phyloP scores from a whole-genome alignment of 1,284 basidiomycete species.

The Lentinus polychrous region DNA sequence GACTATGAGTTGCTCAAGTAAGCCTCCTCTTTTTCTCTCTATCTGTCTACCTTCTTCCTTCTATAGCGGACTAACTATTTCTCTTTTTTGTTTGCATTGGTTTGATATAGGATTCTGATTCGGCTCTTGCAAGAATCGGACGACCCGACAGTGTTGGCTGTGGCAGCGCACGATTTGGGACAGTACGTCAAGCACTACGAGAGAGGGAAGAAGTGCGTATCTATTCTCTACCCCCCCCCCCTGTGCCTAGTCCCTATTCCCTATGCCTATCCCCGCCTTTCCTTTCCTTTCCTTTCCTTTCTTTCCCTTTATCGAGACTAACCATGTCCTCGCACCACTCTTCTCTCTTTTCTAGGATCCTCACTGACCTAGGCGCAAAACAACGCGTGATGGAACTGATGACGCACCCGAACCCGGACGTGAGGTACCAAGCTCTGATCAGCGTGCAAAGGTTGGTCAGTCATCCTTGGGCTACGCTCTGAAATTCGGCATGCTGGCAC shows the following conservation, averaged over 20 bases:
- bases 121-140: constrained; percentile 63
- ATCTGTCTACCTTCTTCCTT: no score
- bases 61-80: no score
- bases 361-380: constrained; percentile 85
- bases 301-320: background rate
- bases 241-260: background rate
- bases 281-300: background rate
- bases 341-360: constrained; percentile 40
- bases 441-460: constrained; percentile 79
- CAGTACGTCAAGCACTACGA: constrained; percentile 91
- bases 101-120: constrained; percentile 54
- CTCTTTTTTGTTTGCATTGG: background rate
- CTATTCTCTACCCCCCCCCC: background rate
- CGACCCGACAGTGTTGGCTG: constrained; percentile 76
- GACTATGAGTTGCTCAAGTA: constrained; percentile 80
- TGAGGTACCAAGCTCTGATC: constrained; percentile 86
- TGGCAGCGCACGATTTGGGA: constrained; percentile 89
- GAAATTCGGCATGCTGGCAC: no score
- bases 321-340: no score
- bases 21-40: constrained; percentile 13
- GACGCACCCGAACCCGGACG: constrained; percentile 82
- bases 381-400: constrained; percentile 92
- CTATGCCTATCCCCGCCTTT: background rate
- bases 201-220: constrained; percentile 78
- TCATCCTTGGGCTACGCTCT: constrained; percentile 58